Conservation (phyloP, 352 stramenopile species). For the Pythium vanterpoolii region DNA sequence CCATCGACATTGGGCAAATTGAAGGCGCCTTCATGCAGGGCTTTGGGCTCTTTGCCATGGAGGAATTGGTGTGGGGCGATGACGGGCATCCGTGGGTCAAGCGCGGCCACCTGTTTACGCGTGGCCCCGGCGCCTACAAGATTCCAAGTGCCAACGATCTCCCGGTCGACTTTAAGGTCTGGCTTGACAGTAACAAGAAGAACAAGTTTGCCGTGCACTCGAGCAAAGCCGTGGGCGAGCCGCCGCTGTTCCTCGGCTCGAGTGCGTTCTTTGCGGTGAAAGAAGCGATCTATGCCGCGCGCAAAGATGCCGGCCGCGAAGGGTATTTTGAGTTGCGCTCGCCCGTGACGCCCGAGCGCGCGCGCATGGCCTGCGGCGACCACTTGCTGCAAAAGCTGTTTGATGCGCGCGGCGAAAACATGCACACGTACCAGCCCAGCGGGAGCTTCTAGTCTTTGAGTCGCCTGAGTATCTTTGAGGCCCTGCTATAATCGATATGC, state of each 20-base stretch:
- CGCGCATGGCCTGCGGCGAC: constrained; percentile 81
- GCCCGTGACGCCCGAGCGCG: constrained; percentile 78
- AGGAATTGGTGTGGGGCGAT: constrained; percentile 94
- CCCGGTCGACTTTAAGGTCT: constrained; percentile 93
- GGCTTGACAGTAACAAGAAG: constrained; percentile 89
- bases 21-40: constrained; percentile 97
- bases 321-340: constrained; percentile 73
- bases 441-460: constrained; percentile 72
- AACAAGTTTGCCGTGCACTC: constrained; percentile 96
- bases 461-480: no score
- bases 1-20: constrained; percentile 97
- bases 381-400: constrained; percentile 71
- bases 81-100: constrained; percentile 93
- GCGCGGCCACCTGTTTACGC: constrained; percentile 90
- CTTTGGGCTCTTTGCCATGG: constrained; percentile 93
- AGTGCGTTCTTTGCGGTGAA: constrained; percentile 96
- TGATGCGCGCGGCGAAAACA: constrained; percentile 49
- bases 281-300: constrained; percentile 88
- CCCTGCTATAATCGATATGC: no score
- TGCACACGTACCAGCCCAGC: constrained; percentile 53
- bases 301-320: constrained; percentile 54
- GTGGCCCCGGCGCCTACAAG: constrained; percentile 95
- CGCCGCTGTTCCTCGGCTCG: constrained; percentile 93
- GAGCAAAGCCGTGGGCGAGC: constrained; percentile 95
- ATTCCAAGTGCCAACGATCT: constrained; percentile 97